Conservation (phyloP, 2,329 filamentous ascomycete species). For the Hypoxylon sp. region DNA sequence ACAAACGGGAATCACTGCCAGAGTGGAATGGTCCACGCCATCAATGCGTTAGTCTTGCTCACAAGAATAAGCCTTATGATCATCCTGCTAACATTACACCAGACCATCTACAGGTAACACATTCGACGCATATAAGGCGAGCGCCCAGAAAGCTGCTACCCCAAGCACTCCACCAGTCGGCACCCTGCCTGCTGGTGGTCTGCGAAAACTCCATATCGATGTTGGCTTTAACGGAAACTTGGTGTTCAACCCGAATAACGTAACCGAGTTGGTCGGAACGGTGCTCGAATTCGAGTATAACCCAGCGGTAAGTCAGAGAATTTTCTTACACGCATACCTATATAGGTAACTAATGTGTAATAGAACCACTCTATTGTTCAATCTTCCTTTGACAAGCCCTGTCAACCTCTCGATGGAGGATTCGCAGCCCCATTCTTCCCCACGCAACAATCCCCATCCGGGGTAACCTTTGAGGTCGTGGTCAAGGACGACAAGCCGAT, state of each 20-base stretch:
- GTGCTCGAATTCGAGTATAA: conserved; percentile 57
- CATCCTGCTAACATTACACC: conserved; percentile 1
- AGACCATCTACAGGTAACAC: conserved; percentile 55
- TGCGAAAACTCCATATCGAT: conserved; percentile 54
- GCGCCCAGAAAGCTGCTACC: conserved; percentile 44
- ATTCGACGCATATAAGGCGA: conserved; percentile 55
- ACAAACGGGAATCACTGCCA: conserved; percentile 62
- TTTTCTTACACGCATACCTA: neutral
- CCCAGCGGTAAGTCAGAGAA: conserved; percentile 46
- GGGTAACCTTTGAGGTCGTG: conserved; percentile 54
- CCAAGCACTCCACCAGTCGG: conserved; percentile 53
- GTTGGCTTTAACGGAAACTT: conserved; percentile 54
- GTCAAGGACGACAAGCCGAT: conserved; percentile 55
- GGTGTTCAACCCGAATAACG: conserved; percentile 55
- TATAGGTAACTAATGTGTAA: neutral
- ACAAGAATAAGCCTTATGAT: neutral
- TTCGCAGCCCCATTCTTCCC: conserved; percentile 60
- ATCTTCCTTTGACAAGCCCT: conserved; percentile 59
- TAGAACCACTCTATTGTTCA: conserved; percentile 59
- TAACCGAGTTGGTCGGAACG: conserved; percentile 54
- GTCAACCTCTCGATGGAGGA: conserved; percentile 56
- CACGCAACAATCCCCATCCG: conserved; percentile 52
- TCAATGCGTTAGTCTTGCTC: conserved; percentile 55
- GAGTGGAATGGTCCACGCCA: conserved; percentile 58
- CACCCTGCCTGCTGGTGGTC: conserved; percentile 53